phyloP scores from a whole-genome alignment of 495 filamentous ascomycete genomes.

The Hyphodiscus hymeniophilus region DNA sequence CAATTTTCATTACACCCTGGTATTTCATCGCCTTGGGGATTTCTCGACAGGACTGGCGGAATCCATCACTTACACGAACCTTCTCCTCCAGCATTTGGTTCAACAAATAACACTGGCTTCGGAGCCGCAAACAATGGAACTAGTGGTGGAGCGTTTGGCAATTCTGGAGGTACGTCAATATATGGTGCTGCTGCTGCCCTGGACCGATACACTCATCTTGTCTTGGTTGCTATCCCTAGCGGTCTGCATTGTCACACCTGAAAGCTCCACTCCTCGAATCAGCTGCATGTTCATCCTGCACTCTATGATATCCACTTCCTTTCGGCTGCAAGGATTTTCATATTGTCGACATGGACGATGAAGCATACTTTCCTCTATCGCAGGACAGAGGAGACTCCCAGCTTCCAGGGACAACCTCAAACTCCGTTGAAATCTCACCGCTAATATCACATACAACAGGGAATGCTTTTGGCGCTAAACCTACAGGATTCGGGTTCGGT shows the following conservation, averaged over 20 bases:
- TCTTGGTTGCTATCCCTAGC: neutral
- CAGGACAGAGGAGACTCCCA: too few species aligned
- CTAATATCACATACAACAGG: slow-evolving; percentile 18
- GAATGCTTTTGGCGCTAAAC: slow-evolving; percentile 22
- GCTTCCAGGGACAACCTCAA: too few species aligned
- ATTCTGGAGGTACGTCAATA: slow-evolving; percentile 27
- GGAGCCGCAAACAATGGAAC: slow-evolving; percentile 34
- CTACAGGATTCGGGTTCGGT: slow-evolving; percentile 30
- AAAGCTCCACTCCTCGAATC: neutral
- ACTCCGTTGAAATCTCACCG: too few species aligned
- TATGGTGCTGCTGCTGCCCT: slow-evolving; percentile 9
- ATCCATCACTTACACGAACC: slow-evolving; percentile 26
- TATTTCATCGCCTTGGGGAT: neutral
- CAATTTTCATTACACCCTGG: slow-evolving; percentile 15
- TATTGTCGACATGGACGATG: too few species aligned
- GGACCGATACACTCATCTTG: slow-evolving; percentile 7
- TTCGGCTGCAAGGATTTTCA: neutral
- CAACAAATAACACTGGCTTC: slow-evolving; percentile 34
- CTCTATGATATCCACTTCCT: too few species aligned
- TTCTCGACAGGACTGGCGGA: slow-evolving; percentile 13
- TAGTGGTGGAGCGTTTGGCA: slow-evolving; percentile 38
- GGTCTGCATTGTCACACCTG: neutral
- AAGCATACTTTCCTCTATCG: too few species aligned
- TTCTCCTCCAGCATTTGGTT: slow-evolving; percentile 41
- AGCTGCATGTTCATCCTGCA: neutral